Evolutionary conservation across 1,284 basidiomycete genomes (phyloP), one percentile per base, ranked within the genome.

Genomic region (Taiwanofungus camphoratus): DNA sequence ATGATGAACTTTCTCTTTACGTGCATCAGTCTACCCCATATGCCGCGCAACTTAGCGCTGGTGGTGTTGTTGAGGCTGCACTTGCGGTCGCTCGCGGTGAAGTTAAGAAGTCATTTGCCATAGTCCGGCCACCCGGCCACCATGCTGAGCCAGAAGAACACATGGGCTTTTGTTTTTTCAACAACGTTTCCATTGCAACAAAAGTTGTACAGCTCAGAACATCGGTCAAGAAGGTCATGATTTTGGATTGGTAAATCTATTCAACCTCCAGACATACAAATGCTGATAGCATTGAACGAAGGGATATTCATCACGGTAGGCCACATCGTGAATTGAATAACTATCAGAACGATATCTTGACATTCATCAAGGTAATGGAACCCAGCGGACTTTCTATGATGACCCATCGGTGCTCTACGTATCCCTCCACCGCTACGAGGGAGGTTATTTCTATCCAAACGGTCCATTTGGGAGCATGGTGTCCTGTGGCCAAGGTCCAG

Each of bases 121-220:
- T 99, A 52, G 92, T 99, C 26, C 79, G 96, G 19, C 96, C 96
- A 8, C 96, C 96, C 0, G 96, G 96, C 0, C 96, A 99, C 62
- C 96, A 99, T 57, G 95, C 96, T 15, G 96, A 99, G 64, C 96
- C 96, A 2, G 87, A 95, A 52, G 88, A 93, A 60, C 89, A 92
- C 57, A 97, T 97, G 90, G 96, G 96, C 1, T 99, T 99, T 65
- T 99, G 96, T 66, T 94, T 99, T 69, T 97, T 92, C 71, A 99
- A 99, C 66, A 99, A 99, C 56, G 94, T 96, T 16, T 88, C 95
- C 1, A 87, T 99, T 5, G 94, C 94, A 1, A 78, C 90, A 35
- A 81, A 76, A 62, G 93, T 87, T 26, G 77, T 83, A 22, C 89
- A 86, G 56, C 71, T 83, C 47, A 58, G 73, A 33, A 87, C 86